A percentile compares a stretch with the other conserved stretches of the same genome.
These are phyloP conservation scores for Alternaria sp. DNA, from an alignment of 2,329 filamentous ascomycete genomes.

Conservation along the genomic window DNA sequence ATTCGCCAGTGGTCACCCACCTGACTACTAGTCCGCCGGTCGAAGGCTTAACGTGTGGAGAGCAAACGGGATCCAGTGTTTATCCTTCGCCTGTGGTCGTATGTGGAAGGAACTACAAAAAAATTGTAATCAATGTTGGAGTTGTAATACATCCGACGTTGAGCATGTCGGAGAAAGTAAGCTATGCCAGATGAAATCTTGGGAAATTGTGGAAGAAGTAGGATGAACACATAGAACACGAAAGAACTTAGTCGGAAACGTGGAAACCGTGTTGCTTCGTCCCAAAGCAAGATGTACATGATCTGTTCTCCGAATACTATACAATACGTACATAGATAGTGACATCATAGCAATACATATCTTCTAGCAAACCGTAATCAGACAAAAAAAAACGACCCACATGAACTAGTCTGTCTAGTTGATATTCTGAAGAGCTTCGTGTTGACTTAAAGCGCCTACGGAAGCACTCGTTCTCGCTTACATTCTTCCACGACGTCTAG, in stretches of 20 bases:
- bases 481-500: not conserved
- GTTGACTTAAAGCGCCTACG: too few species aligned
- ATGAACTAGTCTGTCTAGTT: not conserved
- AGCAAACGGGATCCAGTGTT: constrained; percentile 16
- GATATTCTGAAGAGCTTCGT: not conserved
- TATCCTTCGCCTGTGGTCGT: constrained; percentile 14
- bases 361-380: not conserved
- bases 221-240: not conserved
- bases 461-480: not conserved
- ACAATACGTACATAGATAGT: not conserved
- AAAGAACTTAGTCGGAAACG: not conserved
- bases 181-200: not conserved
- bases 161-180: not conserved
- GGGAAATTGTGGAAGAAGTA: not conserved
- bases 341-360: not conserved
- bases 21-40: constrained; percentile 2
- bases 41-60: constrained; percentile 17
- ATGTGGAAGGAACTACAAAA: not conserved
- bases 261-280: not conserved
- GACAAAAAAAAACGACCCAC: not conserved
- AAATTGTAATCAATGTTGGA: not conserved
- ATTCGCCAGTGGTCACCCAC: constrained; percentile 3
- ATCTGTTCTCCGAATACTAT: not conserved
- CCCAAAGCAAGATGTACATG: not conserved
- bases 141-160: not conserved